phyloP scores from a whole-genome alignment of 78 protist genomes.

The Andalucia godoyi region DNA sequence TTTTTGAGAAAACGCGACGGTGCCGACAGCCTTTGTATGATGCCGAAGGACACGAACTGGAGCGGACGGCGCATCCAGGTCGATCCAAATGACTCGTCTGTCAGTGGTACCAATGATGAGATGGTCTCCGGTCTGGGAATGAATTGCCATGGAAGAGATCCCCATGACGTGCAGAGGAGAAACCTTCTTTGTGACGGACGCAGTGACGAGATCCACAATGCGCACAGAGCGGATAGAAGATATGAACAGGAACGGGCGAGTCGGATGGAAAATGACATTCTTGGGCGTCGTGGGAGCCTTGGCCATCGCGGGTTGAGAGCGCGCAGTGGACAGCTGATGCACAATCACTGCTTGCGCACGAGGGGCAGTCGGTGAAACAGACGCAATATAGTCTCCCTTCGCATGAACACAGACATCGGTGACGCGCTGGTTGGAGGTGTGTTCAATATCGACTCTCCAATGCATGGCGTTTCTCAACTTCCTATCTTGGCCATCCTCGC shows the following conservation, averaged over 20 bases:
- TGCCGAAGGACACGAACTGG: conserved; percentile 82
- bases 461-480: too few species aligned
- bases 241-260: conserved; percentile 78
- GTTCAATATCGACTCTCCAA: neutral
- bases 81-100: conserved; percentile 85
- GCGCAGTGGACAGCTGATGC: conserved; percentile 20
- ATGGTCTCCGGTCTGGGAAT: conserved; percentile 81
- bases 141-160: conserved; percentile 70
- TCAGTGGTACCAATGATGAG: conserved; percentile 78
- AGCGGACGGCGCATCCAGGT: conserved; percentile 66
- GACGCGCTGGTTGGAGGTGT: neutral
- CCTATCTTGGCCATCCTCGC: too few species aligned
- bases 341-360: conserved; percentile 4
- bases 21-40: conserved; percentile 76
- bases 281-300: neutral
- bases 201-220: conserved; percentile 65
- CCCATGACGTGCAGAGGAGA: conserved; percentile 10
- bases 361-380: conserved; percentile 49
- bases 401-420: conserved; percentile 72
- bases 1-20: conserved; percentile 40
- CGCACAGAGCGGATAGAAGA: conserved; percentile 59
- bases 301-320: conserved; percentile 1
- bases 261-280: conserved; percentile 82
- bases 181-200: conserved; percentile 51
- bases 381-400: conserved; percentile 84